These are phyloP conservation scores for Pachysandra terminalis DNA, from an alignment of 164 flowering plant species.

Conservation along the genomic window DNA sequence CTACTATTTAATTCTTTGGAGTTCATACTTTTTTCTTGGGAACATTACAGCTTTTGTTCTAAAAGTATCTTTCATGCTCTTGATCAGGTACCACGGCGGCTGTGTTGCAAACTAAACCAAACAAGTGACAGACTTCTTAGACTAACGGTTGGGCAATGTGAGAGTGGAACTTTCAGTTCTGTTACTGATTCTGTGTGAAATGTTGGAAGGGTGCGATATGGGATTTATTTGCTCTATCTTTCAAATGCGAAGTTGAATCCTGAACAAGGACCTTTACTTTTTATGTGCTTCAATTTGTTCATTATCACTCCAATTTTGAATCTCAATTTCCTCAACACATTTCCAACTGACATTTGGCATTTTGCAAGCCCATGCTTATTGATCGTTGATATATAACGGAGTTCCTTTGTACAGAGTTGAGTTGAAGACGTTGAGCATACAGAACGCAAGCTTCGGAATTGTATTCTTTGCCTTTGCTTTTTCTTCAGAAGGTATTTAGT, in stretches of 20 bases:
- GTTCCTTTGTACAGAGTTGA: slow-evolving; percentile 19
- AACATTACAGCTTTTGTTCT: not conserved
- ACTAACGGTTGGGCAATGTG: slow-evolving; percentile 50
- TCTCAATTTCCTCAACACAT: not conserved
- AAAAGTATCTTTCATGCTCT: slow-evolving; percentile 3
- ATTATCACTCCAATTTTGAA: slow-evolving; percentile 3
- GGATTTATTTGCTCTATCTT: slow-evolving; percentile 3
- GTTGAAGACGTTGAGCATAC: slow-evolving; percentile 15
- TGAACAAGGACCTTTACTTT: slow-evolving; percentile 6
- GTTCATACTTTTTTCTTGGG: not conserved
- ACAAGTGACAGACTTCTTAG: slow-evolving; percentile 28
- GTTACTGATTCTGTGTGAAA: slow-evolving; percentile 22
- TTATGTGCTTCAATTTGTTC: slow-evolving; percentile 1
- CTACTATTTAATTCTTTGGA: not conserved
- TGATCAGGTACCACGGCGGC: slow-evolving; percentile 44
- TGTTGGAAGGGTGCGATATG: slow-evolving; percentile 10
- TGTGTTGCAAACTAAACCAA: slow-evolving; percentile 47
- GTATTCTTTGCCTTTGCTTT: slow-evolving; percentile 32
- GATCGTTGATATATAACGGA: slow-evolving; percentile 11
- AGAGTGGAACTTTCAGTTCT: slow-evolving; percentile 27
- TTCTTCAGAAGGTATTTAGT: slow-evolving; percentile 30
- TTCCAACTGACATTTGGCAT: not conserved
- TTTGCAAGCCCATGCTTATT: not conserved
- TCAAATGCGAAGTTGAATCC: not conserved
- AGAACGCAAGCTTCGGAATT: slow-evolving; percentile 16